phyloP scores from a whole-genome alignment of 2,329 filamentous ascomycete genomes.

The Talaromyces sp. region DNA sequence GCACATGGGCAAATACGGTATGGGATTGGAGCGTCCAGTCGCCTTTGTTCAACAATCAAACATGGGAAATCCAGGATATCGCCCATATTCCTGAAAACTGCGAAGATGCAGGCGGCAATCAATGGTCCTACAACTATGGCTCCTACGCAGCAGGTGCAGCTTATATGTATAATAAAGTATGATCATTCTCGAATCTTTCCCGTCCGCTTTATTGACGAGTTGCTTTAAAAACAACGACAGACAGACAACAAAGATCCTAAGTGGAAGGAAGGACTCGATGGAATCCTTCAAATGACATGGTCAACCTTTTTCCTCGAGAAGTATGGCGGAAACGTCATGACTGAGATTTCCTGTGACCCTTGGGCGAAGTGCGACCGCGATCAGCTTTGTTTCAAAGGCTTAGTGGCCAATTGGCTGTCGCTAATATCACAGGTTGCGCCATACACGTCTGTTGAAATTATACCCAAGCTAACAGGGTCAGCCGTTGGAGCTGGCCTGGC shows the following conservation, averaged over 20 bases:
- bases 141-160: conserved; percentile 51
- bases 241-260: conserved; percentile 18
- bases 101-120: conserved; percentile 43
- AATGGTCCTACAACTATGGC: conserved; percentile 55
- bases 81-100: conserved; percentile 49
- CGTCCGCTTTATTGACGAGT: conserved; percentile 1
- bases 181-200: conserved; percentile 12
- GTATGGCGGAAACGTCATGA: conserved; percentile 49
- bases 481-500: conserved; percentile 50
- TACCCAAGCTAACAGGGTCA: conserved; percentile 47
- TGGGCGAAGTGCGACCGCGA: conserved; percentile 53
- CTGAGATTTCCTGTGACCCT: conserved; percentile 55
- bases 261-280: conserved; percentile 50
- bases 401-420: conserved; percentile 56
- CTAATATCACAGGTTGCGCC: conserved; percentile 53
- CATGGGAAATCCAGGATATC: conserved; percentile 33
- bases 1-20: conserved; percentile 64
- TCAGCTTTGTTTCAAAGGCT: conserved; percentile 61
- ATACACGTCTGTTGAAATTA: conserved; percentile 46
- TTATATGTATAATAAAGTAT: conserved; percentile 50
- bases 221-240: conserved; percentile 22
- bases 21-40: conserved; percentile 51
- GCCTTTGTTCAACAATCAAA: conserved; percentile 44
- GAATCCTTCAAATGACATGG: conserved; percentile 47
- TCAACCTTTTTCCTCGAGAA: conserved; percentile 45